Evolutionary conservation across 1,139 yeast species (phyloP).

Genomic region (Kodamaea sp.): DNA sequence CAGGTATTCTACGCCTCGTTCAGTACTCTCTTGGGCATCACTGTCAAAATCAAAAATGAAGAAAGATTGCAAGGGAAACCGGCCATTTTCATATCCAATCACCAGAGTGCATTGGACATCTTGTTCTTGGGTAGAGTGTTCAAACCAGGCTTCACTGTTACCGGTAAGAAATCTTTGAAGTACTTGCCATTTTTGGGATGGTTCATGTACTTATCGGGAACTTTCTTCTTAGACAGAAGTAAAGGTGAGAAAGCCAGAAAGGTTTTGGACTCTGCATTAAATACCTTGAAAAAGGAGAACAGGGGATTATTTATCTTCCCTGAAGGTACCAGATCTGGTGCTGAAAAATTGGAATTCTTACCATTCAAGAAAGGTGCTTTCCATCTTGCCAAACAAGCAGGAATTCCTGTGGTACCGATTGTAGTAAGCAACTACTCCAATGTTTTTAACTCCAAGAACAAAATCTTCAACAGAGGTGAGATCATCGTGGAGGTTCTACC

Average conservation of each 20-base stretch:
- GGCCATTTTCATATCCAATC: constrained; percentile 84
- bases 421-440: constrained; percentile 85
- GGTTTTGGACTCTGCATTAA: constrained; percentile 71
- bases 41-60: constrained; percentile 63
- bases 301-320: constrained; percentile 87
- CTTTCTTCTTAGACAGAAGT: constrained; percentile 87
- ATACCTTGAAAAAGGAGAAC: constrained; percentile 55
- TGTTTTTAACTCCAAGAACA: constrained; percentile 59
- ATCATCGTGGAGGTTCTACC: constrained; percentile 66
- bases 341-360: constrained; percentile 63
- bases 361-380: constrained; percentile 98
- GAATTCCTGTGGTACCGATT: constrained; percentile 83
- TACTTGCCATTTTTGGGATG: constrained; percentile 94
- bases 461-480: constrained; percentile 61
- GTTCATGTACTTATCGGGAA: constrained; percentile 89
- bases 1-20: constrained; percentile 69
- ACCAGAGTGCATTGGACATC: constrained; percentile 87
- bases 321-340: constrained; percentile 91
- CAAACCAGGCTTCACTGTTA: constrained; percentile 88
- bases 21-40: constrained; percentile 65
- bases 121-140: constrained; percentile 77
- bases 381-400: constrained; percentile 92
- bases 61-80: constrained; percentile 62
- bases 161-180: constrained; percentile 83
- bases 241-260: constrained; percentile 73